These are phyloP conservation scores for Monilinia fructicola DNA, from an alignment of 2,329 filamentous ascomycete genomes.

Conservation along the genomic window DNA sequence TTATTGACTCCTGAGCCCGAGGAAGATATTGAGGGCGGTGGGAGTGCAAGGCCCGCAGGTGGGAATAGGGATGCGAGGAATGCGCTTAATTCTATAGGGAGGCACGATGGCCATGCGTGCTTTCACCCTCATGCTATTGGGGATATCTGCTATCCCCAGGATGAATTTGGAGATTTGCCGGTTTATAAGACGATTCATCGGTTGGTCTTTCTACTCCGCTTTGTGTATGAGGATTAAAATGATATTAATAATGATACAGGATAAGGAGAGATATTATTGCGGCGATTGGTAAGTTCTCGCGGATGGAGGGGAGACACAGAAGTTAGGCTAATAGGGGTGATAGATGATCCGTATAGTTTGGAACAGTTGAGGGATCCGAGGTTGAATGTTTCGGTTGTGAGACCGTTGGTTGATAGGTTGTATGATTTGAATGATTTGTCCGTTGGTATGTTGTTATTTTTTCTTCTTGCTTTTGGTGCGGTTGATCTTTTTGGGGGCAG, in stretches of 20 bases:
- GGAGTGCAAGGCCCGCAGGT: not conserved
- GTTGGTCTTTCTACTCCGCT: slow-evolving; percentile 33
- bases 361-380: slow-evolving; percentile 78
- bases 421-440: slow-evolving; percentile 79
- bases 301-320: not conserved
- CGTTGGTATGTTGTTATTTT: slow-evolving; percentile 52
- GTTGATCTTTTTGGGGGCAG: not conserved
- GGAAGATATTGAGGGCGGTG: slow-evolving; percentile 22
- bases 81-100: not conserved
- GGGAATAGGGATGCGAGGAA: not conserved
- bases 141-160: slow-evolving; percentile 33
- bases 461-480: not conserved
- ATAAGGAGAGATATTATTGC: slow-evolving; percentile 63
- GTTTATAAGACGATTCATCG: slow-evolving; percentile 78
- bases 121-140: slow-evolving; percentile 34
- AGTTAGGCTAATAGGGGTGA: slow-evolving; percentile 11
- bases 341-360: slow-evolving; percentile 64
- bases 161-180: slow-evolving; percentile 51
- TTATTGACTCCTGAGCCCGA: slow-evolving; percentile 32
- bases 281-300: slow-evolving; percentile 57
- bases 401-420: slow-evolving; percentile 79
- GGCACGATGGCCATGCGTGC: slow-evolving; percentile 31
- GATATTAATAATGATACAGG: slow-evolving; percentile 29
- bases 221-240: not conserved
- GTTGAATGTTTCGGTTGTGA: slow-evolving; percentile 72